These are phyloP conservation scores for Artomyces pyxidatus DNA, from an alignment of 768 basidiomycete species.

Conservation along the genomic window DNA sequence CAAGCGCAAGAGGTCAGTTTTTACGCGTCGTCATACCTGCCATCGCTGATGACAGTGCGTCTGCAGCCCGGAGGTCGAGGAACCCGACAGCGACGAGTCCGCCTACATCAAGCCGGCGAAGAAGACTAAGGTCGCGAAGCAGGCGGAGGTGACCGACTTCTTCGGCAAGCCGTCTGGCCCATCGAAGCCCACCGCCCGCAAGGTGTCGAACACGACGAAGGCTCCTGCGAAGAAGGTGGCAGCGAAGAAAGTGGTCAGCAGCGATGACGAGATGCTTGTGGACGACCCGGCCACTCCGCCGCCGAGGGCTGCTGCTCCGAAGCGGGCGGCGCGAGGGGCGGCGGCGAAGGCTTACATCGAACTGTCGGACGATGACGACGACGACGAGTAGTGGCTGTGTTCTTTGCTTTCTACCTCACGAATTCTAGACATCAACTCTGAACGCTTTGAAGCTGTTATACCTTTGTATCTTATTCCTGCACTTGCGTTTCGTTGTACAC, in stretches of 20 bases:
- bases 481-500: no score
- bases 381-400: no score
- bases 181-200: slow-evolving; percentile 29
- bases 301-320: slow-evolving; percentile 32
- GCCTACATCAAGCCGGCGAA: slow-evolving; percentile 40
- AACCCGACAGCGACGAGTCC: not conserved
- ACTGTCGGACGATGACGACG: slow-evolving; percentile 43
- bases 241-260: slow-evolving; percentile 23
- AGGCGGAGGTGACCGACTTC: slow-evolving; percentile 45
- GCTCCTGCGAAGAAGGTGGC: slow-evolving; percentile 10
- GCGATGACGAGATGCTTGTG: slow-evolving; percentile 34
- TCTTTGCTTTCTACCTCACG: no score
- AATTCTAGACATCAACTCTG: no score
- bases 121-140: slow-evolving; percentile 33
- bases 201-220: slow-evolving; percentile 11
- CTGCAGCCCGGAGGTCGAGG: slow-evolving; percentile 1
- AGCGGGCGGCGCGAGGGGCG: slow-evolving; percentile 40
- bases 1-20: slow-evolving; percentile 65
- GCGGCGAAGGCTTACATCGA: slow-evolving; percentile 36
- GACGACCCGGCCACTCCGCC: slow-evolving; percentile 34
- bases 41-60: not conserved
- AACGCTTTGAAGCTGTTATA: no score
- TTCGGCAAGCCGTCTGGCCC: slow-evolving; percentile 39
- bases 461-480: no score
- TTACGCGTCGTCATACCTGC: not conserved